A percentile compares a stretch with the other conserved stretches of the same genome.
These are phyloP conservation scores for Ilex asprella DNA, from an alignment of 257 asterid genomes.

Conservation along the genomic window DNA sequence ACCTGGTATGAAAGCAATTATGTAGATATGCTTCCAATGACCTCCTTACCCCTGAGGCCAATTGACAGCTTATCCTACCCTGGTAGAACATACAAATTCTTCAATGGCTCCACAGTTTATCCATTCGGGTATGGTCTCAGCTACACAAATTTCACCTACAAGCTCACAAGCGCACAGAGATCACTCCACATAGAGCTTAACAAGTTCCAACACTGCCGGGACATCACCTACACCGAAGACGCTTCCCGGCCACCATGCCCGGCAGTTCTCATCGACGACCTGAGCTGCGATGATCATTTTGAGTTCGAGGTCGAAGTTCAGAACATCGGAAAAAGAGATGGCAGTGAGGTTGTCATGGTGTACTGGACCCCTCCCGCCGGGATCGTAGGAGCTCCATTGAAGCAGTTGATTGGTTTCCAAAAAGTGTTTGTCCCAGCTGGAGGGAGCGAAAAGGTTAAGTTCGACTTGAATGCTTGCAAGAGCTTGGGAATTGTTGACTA, in stretches of 20 bases:
- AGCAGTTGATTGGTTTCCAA: conserved; percentile 31
- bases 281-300: not conserved
- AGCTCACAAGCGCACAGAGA: not conserved
- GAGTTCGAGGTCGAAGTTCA: conserved; percentile 17
- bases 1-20: conserved; percentile 33
- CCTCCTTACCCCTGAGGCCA: conserved; percentile 33
- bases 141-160: conserved; percentile 31
- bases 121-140: conserved; percentile 45
- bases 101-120: conserved; percentile 27
- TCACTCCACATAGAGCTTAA: conserved; percentile 7
- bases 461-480: conserved; percentile 29
- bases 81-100: conserved; percentile 45
- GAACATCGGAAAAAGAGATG: conserved; percentile 7
- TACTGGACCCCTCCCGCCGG: conserved; percentile 11
- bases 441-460: conserved; percentile 8
- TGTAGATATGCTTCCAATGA: conserved; percentile 27
- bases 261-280: conserved; percentile 18
- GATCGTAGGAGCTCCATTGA: conserved; percentile 19
- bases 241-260: conserved; percentile 18
- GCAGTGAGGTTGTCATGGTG: not conserved
- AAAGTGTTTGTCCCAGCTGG: conserved; percentile 25
- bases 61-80: conserved; percentile 26
- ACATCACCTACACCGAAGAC: conserved; percentile 14
- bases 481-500: conserved; percentile 26
- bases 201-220: conserved; percentile 27